Base-by-base conservation (phyloP, 495 filamentous ascomycete species). In the Penicilliopsis zonata region DNA sequence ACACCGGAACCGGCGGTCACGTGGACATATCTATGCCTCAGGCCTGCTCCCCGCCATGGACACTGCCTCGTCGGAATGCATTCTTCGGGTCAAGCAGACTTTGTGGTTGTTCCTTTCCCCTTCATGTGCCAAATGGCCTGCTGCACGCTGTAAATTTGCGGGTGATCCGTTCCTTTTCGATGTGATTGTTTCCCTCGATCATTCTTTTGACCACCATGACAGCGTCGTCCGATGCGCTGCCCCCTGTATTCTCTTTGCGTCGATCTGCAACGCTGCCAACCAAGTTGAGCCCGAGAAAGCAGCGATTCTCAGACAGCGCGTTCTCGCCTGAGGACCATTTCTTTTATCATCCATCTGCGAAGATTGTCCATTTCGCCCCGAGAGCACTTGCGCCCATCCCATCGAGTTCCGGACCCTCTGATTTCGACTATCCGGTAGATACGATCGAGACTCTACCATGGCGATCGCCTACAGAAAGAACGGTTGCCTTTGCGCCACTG, bases 401-500 rank as follows among this genome's bases (percentile, higher is more conserved):
- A 1, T 64, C 62, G 14, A 56, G 55, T 29, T 57, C 59, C 15
- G 30, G 55, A 4, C 59, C 59, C 1, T 43, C 53, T 47, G 41
- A 73, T 62, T 60, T 62, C 22, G 64, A 62, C 42, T 61, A 59
- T 40, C 63, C 59, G 18, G 53, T 56, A 32, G 53, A 65, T 42
- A 54, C 44, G 35, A 47, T 58, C 37, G 54, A 49, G 37, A 77
- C 78, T 2, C 57, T 90, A 21, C 68, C 83, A 12, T 88, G 82
- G 78, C 66, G 69, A 27, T 82, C 80, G 4, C 63, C 71, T 13
- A 72, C 82, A 2, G 86, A 94, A 50, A 72, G 81, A 44, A 92
- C 82, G 1, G 71, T 90, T 31, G 85, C 86, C 37, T 71, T 79
- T 39, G 85, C 86, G 7, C 74, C 76, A 4, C 65, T 94, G 28